Evolutionary conservation across 2,329 filamentous ascomycete genomes (phyloP), one percentile per base, ranked within the genome.

Genomic region (Fusarium secorum): DNA sequence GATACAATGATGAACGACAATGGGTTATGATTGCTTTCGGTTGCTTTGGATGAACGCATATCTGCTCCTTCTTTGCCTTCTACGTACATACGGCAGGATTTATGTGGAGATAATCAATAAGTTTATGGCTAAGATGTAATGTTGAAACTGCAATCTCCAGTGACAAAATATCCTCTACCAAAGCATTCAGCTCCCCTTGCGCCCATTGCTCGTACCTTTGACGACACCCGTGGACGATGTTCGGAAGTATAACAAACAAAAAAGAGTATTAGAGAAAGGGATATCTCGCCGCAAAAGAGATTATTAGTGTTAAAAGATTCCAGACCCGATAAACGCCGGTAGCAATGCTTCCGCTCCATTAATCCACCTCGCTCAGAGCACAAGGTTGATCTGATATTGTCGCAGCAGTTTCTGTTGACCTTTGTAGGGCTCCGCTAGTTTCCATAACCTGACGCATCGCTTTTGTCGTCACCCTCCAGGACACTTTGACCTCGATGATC

Each of bases 401-500:
- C 33, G 22, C 33, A 26, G 26, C 35, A 24, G 42, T 51, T 30
- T 33, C n/a, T 17, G 11, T 36, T 33, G 15, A 17, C 33, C 11
- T 42, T 17, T 24, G 22, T 8, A 58, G 56, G 7, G 51, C 26
- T 33, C 11, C n/a, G 17, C 68, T 72, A 79, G 28, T 59, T 76
- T 51, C 80, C 82, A 57, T 85, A 85, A 17, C 79, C 80, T 1
- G 84, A 86, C n/a, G 79, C 74, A 48, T 88, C 86, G 44, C 86
- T 80, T 72, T 85, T 87, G 67, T 88, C 86, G 52, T 88, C 85
- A 17, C 84, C 82, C 66, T 88, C 86, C 15, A 88, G 81, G 18
- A 88, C 83, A 6, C 86, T 88, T 56, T 18, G 17, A 30, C 11
- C 20, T 11, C 18, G 22, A 67, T 57, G 71, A 70, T 59, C 36